Base-by-base conservation (phyloP, 2,329 filamentous ascomycete genomes). In the Sporothrix protearum region DNA sequence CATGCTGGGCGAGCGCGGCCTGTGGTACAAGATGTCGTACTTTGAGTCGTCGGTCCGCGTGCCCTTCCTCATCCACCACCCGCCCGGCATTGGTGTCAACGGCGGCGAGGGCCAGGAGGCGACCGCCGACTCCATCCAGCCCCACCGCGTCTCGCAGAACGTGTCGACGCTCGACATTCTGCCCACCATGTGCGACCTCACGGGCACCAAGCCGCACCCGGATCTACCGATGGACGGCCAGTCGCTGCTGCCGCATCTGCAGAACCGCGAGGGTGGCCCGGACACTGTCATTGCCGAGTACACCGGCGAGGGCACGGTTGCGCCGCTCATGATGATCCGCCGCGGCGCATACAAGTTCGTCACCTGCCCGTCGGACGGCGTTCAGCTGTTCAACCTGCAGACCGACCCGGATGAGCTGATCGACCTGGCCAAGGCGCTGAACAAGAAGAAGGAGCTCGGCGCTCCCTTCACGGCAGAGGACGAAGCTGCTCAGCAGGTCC, bases 11-110 rank as follows among this genome's bases (percentile, higher is more conserved):
- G 94, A 97, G 84, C 90, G 93, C 69, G 92, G 92, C 6, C 84
- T 97, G 63, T 97, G 94, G 94, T 88, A 79, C 76, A 97, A 97
- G 86, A 97, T 97, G 94, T 93, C 89, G 78, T 97, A 96, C 87
- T 97, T 94, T 77, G 94, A 97, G 85, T 91, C 91, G 53, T 97
- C 93, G 14, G 93, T 93, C 61, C 91, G 94, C 36, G 94, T 97
- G 28, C 94, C 94, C 1, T 89, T 97, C 79, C 85, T 97, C 75
- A 87, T 97, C 79, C 91, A 93, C 80, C 89, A 94, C 77, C 94
- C 94, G 33, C 85, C 89, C 76, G 39, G 42, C 12, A 51, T 53
- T n/a, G 64, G 63, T 3, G 45, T 66, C 64, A 30, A 53, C 64
- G 66, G 55, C 22, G 63, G n/a, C 28, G 63, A 59, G 47, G 51